A percentile compares a stretch with the other conserved stretches of the same genome.
Evolutionary conservation across 768 basidiomycete genomes (phyloP).

Genomic region (Boletellus sp.): DNA sequence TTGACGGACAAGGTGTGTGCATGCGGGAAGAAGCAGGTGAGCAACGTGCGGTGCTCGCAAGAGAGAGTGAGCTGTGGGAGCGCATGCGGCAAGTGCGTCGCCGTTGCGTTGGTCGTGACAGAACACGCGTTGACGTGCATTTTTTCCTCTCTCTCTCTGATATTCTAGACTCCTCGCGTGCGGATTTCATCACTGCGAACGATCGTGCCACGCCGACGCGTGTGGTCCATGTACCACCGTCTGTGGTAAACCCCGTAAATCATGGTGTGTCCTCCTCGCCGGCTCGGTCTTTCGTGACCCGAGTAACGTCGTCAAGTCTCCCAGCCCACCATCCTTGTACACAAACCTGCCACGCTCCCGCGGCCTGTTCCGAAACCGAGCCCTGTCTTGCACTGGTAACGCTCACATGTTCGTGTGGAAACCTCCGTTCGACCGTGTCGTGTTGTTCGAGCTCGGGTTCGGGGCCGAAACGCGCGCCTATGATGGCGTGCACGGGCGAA

Average conservation of each 20-base stretch:
- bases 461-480: constrained; percentile 28
- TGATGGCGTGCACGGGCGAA: constrained; percentile 73
- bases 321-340: constrained; percentile 75
- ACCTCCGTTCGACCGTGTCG: constrained; percentile 65
- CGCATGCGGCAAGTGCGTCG: constrained; percentile 67
- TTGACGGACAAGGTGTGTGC: constrained; percentile 78
- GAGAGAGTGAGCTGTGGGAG: constrained; percentile 78
- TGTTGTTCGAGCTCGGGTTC: constrained; percentile 47
- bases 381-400: constrained; percentile 69
- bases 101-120: neutral
- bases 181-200: constrained; percentile 86
- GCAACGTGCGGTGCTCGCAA: constrained; percentile 81
- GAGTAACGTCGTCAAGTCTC: constrained; percentile 38
- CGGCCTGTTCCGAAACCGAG: constrained; percentile 73
- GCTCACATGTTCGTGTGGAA: constrained; percentile 78
- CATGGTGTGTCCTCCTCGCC: constrained; percentile 55
- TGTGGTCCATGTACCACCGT: constrained; percentile 74
- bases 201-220: constrained; percentile 74
- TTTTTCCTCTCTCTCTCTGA: neutral
- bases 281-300: neutral
- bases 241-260: constrained; percentile 84
- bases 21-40: constrained; percentile 81
- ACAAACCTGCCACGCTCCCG: constrained; percentile 82
- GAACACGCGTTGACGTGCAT: neutral
- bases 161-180: constrained; percentile 59